These are phyloP conservation scores for Ascocoryne sarcoides DNA, from an alignment of 2,329 filamentous ascomycete species.

Conservation along the genomic window DNA sequence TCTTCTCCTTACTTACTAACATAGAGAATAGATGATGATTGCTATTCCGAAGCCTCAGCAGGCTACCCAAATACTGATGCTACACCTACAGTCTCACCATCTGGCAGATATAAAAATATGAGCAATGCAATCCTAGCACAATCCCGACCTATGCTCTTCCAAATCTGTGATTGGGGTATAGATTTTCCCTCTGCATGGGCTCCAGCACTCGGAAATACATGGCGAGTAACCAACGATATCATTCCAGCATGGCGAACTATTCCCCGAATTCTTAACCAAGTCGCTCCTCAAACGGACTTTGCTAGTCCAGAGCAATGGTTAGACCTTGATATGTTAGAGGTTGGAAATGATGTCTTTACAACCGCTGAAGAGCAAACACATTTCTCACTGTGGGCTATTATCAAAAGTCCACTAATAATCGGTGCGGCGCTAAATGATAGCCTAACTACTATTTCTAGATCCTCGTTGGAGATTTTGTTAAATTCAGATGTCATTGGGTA, in stretches of 20 bases:
- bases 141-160: slow-evolving; percentile 29
- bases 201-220: slow-evolving; percentile 30
- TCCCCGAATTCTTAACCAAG: slow-evolving; percentile 34
- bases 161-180: slow-evolving; percentile 36
- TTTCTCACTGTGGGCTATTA: slow-evolving; percentile 34
- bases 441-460: slow-evolving; percentile 8
- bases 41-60: slow-evolving; percentile 29
- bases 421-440: slow-evolving; percentile 21
- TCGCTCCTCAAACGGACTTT: slow-evolving; percentile 30
- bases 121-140: slow-evolving; percentile 24
- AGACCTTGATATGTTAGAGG: slow-evolving; percentile 36
- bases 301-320: slow-evolving; percentile 33
- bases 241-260: slow-evolving; percentile 32
- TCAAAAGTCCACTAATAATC: slow-evolving; percentile 28
- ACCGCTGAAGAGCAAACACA: slow-evolving; percentile 33
- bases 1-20: slow-evolving; percentile 3
- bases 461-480: slow-evolving; percentile 14
- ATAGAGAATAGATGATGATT: slow-evolving; percentile 29
- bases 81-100: slow-evolving; percentile 28
- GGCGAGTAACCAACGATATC: slow-evolving; percentile 36
- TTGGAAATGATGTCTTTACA: slow-evolving; percentile 32
- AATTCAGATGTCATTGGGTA: slow-evolving; percentile 21
- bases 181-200: slow-evolving; percentile 34
- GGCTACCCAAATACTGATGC: slow-evolving; percentile 30
- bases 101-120: slow-evolving; percentile 30